A percentile compares a stretch with the other conserved stretches of the same genome.
Conservation (phyloP, 1,284 basidiomycete species). For the Rhodotorula sp. region DNA sequence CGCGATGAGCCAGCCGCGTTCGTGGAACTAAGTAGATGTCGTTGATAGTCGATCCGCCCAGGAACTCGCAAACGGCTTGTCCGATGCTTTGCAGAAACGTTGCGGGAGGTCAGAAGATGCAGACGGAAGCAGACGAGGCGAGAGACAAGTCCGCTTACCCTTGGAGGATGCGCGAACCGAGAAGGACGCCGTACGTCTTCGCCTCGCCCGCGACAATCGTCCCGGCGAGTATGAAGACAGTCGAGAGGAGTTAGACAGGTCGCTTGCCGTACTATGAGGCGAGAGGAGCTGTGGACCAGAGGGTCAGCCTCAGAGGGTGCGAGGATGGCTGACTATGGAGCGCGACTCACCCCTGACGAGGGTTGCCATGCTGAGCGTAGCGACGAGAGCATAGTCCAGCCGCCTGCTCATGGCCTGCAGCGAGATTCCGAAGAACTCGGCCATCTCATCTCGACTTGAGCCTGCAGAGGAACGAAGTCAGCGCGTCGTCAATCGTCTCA, state of each 20-base stretch:
- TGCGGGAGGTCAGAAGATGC: no score
- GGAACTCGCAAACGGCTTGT: background rate
- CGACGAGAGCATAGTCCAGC: background rate
- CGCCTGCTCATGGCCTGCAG: background rate
- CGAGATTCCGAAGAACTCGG: background rate
- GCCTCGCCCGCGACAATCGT: constrained; percentile 1
- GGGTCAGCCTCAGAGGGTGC: background rate
- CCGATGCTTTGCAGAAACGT: background rate
- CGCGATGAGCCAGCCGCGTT: constrained; percentile 7
- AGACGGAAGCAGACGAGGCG: no score
- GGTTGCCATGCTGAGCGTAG: constrained; percentile 4
- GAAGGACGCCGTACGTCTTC: background rate
- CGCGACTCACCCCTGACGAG: background rate
- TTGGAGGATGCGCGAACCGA: constrained; percentile 7
- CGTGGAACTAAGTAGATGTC: constrained; percentile 19
- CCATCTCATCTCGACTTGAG: constrained; percentile 5
- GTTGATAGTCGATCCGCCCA: constrained; percentile 1
- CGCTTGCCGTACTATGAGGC: constrained; percentile 14
- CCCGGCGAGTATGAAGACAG: background rate
- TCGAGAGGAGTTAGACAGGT: background rate
- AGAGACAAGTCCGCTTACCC: background rate
- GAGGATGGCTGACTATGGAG: background rate
- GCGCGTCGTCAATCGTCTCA: no score
- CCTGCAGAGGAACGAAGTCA: background rate
- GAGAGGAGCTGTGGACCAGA: background rate